These are phyloP conservation scores for Pleurotus tuoliensis DNA, from an alignment of 768 basidiomycete genomes.

Conservation along the genomic window DNA sequence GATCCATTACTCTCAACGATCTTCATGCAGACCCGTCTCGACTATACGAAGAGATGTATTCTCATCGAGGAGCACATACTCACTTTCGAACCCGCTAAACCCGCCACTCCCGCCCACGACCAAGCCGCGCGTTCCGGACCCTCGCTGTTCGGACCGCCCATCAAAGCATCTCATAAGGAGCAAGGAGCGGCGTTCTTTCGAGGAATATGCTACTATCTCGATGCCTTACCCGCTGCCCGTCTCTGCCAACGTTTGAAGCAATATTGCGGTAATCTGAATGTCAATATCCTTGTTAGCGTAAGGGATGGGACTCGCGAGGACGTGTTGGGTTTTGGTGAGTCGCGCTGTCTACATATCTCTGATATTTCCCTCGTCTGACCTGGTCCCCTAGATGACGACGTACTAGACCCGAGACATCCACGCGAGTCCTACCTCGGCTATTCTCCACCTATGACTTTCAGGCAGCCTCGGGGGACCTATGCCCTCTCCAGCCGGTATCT, in stretches of 20 bases:
- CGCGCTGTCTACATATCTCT: not conserved
- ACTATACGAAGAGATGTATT: not conserved
- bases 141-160: not conserved
- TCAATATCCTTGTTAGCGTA: not conserved
- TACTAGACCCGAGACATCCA: not conserved
- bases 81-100: not conserved
- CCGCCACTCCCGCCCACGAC: not conserved
- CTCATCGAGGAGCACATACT: not conserved
- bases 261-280: not conserved
- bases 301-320: not conserved
- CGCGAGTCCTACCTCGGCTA: not conserved
- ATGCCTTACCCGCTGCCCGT: not conserved
- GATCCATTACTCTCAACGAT: not conserved
- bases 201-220: not conserved
- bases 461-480: not conserved
- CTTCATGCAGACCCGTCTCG: conserved; percentile 2
- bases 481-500: not conserved
- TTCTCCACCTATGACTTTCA: not conserved
- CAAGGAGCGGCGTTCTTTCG: not conserved
- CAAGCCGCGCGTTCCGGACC: not conserved
- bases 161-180: not conserved
- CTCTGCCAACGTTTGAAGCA: not conserved
- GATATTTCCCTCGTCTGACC: not conserved
- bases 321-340: not conserved
- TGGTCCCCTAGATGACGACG: not conserved